phyloP scores from a whole-genome alignment of 176 grass and related monocot genomes.

The Luzula sylvatica region DNA sequence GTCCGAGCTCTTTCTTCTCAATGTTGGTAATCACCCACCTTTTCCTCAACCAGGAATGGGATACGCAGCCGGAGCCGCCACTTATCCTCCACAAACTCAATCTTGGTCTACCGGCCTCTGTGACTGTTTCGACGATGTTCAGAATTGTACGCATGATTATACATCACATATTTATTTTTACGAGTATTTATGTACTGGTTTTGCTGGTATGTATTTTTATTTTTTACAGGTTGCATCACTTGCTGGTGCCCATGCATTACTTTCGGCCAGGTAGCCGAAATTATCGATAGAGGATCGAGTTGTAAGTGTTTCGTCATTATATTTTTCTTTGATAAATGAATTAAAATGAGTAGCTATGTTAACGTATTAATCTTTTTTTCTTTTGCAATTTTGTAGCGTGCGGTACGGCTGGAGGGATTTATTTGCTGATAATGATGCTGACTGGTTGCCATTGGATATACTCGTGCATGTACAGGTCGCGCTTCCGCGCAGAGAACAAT shows the following conservation, averaged over 20 bases:
- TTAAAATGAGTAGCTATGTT: too few species aligned
- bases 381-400: slow-evolving; percentile 22
- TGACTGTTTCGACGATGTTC: slow-evolving; percentile 37
- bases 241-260: slow-evolving; percentile 61
- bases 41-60: neutral
- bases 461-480: slow-evolving; percentile 46
- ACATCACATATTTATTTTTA: neutral
- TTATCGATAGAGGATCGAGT: slow-evolving; percentile 41
- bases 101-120: slow-evolving; percentile 46
- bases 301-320: slow-evolving; percentile 21
- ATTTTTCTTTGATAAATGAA: neutral
- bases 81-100: slow-evolving; percentile 8
- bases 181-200: neutral
- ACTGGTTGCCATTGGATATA: slow-evolving; percentile 34
- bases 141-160: neutral
- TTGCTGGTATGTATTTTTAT: neutral
- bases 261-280: slow-evolving; percentile 58
- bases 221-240: slow-evolving; percentile 35
- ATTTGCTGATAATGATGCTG: slow-evolving; percentile 1
- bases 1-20: too few species aligned
- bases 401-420: slow-evolving; percentile 33
- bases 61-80: neutral
- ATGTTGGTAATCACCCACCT: too few species aligned
- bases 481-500: slow-evolving; percentile 30
- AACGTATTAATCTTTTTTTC: too few species aligned